Percentiles rank a stretch among this genome's conserved stretches.
Conservation (phyloP, 441 rosid species). For the Flueggea neowawraea region DNA sequence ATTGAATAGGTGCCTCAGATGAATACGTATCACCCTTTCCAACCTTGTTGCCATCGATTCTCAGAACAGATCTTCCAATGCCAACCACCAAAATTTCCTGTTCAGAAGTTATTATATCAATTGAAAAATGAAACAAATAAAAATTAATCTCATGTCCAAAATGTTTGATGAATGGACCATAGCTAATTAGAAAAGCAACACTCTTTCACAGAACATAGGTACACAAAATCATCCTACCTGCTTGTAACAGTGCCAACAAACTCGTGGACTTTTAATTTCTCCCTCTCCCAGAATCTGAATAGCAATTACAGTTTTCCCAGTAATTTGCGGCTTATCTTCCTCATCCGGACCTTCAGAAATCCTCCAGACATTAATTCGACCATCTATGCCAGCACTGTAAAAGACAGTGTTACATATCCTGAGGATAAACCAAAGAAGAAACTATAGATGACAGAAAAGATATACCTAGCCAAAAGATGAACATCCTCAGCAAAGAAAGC, state of each 20-base stretch:
- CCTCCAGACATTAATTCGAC: conserved; percentile 72
- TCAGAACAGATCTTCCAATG: conserved; percentile 64
- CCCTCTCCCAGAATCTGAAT: conserved; percentile 64
- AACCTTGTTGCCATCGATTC: conserved; percentile 68
- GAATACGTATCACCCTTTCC: conserved; percentile 57
- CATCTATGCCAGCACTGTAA: conserved; percentile 80
- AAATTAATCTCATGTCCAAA: neutral
- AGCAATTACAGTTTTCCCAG: conserved; percentile 63
- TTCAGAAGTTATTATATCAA: neutral
- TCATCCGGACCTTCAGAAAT: conserved; percentile 82
- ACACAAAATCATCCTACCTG: conserved; percentile 48
- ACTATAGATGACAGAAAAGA: neutral
- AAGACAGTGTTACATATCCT: neutral
- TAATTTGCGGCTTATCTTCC: conserved; percentile 75
- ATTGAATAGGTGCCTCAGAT: conserved; percentile 68
- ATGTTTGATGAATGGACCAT: too few species aligned
- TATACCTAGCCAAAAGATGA: conserved; percentile 90
- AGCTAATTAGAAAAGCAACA: neutral
- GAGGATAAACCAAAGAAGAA: neutral
- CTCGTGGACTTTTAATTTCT: conserved; percentile 67
- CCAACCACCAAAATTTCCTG: conserved; percentile 89
- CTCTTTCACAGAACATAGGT: neutral
- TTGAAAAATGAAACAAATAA: neutral
- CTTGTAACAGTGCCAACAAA: conserved; percentile 95
- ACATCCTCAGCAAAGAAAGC: conserved; percentile 93